A percentile compares a stretch with the other conserved stretches of the same genome.
Evolutionary conservation across 2,329 filamentous ascomycete species (phyloP).

Genomic region (Xylariaceae sp.): DNA sequence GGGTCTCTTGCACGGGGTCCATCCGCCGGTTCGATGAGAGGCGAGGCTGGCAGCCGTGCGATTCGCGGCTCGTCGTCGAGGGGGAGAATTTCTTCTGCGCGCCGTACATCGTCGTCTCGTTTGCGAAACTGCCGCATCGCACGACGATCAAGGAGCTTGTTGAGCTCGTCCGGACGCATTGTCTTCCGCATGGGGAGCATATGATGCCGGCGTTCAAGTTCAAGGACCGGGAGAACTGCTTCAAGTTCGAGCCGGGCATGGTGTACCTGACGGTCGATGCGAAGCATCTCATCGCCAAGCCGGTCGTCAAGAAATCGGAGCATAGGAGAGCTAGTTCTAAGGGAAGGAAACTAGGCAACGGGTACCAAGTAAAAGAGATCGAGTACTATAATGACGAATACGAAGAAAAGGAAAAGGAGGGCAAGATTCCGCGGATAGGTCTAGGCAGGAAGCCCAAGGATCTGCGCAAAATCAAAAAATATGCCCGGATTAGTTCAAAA

Average conservation of each 20-base stretch:
- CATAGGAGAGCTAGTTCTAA: background rate
- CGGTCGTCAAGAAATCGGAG: background rate
- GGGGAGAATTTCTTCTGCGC: slow-evolving; percentile 18
- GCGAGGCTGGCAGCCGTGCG: slow-evolving; percentile 13
- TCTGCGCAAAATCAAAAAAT: slow-evolving; percentile 9
- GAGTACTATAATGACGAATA: background rate
- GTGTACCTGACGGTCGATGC: slow-evolving; percentile 13
- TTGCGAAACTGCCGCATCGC: slow-evolving; percentile 11
- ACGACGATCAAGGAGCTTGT: slow-evolving; percentile 11
- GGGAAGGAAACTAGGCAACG: slow-evolving; percentile 2
- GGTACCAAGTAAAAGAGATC: background rate
- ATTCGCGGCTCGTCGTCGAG: slow-evolving; percentile 7
- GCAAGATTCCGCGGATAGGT: background rate
- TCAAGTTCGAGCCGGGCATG: slow-evolving; percentile 17
- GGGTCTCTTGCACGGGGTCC: slow-evolving; percentile 10
- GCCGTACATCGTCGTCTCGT: slow-evolving; percentile 13
- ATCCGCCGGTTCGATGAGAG: slow-evolving; percentile 14
- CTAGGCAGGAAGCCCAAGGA: background rate
- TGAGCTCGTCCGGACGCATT: slow-evolving; percentile 11
- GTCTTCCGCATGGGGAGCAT: slow-evolving; percentile 6
- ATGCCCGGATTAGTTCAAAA: slow-evolving; percentile 9
- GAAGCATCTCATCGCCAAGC: slow-evolving; percentile 8
- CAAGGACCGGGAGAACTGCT: slow-evolving; percentile 4
- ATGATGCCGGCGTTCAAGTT: slow-evolving; percentile 18
- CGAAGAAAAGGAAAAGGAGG: background rate